Conservation (phyloP, 1,139 yeast species). For the Pichia norvegensis region DNA sequence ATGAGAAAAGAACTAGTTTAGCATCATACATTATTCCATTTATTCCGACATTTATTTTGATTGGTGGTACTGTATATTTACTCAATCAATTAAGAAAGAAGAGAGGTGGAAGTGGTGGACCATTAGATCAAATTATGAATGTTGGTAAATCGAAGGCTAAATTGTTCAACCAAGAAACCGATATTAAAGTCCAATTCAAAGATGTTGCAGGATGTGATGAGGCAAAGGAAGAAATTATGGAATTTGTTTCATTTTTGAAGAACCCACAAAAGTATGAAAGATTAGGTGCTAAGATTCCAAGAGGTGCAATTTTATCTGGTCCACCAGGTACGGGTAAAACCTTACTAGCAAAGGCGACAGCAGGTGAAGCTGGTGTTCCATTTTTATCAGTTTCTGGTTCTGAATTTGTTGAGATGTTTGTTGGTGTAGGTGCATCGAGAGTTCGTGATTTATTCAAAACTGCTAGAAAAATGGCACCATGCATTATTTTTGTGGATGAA, state of each 20-base stretch:
- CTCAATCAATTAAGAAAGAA: conserved; percentile 38
- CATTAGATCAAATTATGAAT: conserved; percentile 56
- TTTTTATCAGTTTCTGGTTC: conserved; percentile 88
- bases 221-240: conserved; percentile 80
- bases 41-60: conserved; percentile 72
- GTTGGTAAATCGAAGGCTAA: conserved; percentile 80
- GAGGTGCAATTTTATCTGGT: conserved; percentile 78
- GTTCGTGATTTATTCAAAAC: conserved; percentile 75
- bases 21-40: conserved; percentile 62
- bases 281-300: conserved; percentile 74
- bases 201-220: conserved; percentile 84
- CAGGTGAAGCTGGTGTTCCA: conserved; percentile 82
- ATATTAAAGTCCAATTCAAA: conserved; percentile 62
- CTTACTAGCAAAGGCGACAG: conserved; percentile 71
- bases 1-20: conserved; percentile 59
- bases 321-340: conserved; percentile 90
- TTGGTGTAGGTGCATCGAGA: conserved; percentile 95
- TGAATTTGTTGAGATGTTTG: conserved; percentile 98
- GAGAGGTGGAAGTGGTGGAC: conserved; percentile 45
- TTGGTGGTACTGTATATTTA: conserved; percentile 71
- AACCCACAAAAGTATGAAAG: conserved; percentile 67
- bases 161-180: conserved; percentile 61
- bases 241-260: conserved; percentile 70
- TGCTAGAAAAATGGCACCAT: conserved; percentile 75
- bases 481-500: conserved; percentile 74